Evolutionary conservation across 371 early-diverging fungal genomes (phyloP), one percentile per base, ranked within the genome.

Genomic region (Mucor mucedo): DNA sequence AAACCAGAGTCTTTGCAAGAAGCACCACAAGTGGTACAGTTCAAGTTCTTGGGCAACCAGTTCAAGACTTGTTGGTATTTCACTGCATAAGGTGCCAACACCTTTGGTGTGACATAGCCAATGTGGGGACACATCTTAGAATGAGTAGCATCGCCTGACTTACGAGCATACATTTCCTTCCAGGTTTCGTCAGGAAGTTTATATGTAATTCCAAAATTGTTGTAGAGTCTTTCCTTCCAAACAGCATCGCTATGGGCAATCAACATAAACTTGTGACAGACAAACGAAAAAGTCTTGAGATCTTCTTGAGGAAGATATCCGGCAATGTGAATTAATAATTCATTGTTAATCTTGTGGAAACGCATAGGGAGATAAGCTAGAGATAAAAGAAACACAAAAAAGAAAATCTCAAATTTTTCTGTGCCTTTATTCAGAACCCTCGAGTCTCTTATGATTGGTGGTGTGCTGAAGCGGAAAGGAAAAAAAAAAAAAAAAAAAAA

Each of bases 71-170:
- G 73, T 27, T 77, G 67, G 38, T 77, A 80, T 29, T 68, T 72
- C 3, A 55, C 44, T 0, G 66, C 68, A 41, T 80, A 80, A 41
- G 80, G 80, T 27, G 66, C 72, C 52, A 80, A 54, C 4, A 45
- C 56, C 2, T 60, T 59, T 1, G 59, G 58, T 3, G 65, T 63
- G 0, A 80, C 73, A 62, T 53, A 29, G 13, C 78, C 69, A n/a
- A 81, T 40, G 52, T 81, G 82, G 14, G 82, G 82, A 42, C 82
- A 81, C 16, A 81, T 70, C 16, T 70, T 54, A 40, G 70, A 76
- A 44, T 81, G 49, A 13, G 61, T 40, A 13, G 78, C 77, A 52
- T 81, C 82, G 5, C 69, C 63, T 7, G 59, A 27, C 52, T 78
- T 78, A 2, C 71, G 65, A 8, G 48, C 57, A 41, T 76, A 81